Evolutionary conservation across 192 early-diverging fungal species (phyloP), one percentile per base, ranked within the genome.

Genomic region (Entomortierella lignicola): DNA sequence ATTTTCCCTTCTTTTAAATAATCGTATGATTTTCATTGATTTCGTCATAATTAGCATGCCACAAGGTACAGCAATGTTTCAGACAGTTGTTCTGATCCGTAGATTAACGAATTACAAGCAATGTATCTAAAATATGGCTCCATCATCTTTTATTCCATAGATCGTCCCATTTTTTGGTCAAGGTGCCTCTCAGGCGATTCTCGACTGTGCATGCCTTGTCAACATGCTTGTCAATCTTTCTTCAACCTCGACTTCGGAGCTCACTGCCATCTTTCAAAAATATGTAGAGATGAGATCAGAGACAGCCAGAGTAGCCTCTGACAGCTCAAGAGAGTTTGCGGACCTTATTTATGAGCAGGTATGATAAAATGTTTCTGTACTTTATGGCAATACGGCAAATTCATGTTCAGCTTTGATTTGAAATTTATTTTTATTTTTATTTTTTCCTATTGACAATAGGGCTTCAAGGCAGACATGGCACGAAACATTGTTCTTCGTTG

Each of bases 81-180:
- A 21, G 26, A 2, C 17, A 15, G 15, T 47, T 5, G 20, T 47
- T 47, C 17, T 15, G 44, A 47, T 47, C 44, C 20, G 4, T 15
- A 47, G 15, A 11, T 12, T 20, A 20, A 20, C 17, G 15, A 20
- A 12, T 5, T 47, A 12, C 17, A 15, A 47, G 5, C 4, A 47
- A 5, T 25, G 13, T 21, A 31, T 15, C 17, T 37, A 57, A 30
- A 23, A 20, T 25, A 34, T 72, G 0, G 30, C 27, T 30, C n/a
- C 18, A 26, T 27, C 62, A 30, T 4, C 18, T 32, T 44, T 11
- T 37, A 11, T 11, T 47, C 4, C 20, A 47, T 47, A 79, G 75
- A 79, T 79, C 34, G 75, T 79, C 8, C 75, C 66, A 18, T 79
- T 79, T 60, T 79, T 79, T 34, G 75, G 75, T 32, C 75, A 79